Conservation (phyloP, 192 early-diverging fungal species). For the Phlyctochytrium bullatum region DNA sequence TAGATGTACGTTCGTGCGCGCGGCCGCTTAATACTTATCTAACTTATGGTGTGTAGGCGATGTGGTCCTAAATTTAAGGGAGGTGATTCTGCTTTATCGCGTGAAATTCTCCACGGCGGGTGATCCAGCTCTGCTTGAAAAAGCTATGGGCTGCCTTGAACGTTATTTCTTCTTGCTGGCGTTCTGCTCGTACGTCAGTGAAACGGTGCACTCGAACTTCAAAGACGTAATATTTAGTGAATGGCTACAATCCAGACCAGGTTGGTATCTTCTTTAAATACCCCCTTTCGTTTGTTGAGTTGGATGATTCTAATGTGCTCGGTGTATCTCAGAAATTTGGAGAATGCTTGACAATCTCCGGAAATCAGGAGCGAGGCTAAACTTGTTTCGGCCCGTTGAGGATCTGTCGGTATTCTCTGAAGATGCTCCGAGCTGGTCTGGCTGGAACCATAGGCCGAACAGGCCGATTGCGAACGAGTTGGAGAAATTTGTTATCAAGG, state of each 20-base stretch:
- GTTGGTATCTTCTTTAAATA: constrained; percentile 7
- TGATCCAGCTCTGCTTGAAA: constrained; percentile 30
- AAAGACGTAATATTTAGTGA: constrained; percentile 7
- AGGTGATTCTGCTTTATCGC: constrained; percentile 57
- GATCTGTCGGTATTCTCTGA: constrained; percentile 47
- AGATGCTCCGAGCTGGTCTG: constrained; percentile 1
- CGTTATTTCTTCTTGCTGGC: constrained; percentile 60
- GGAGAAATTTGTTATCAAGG: constrained; percentile 55
- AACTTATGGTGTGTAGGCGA: constrained; percentile 33
- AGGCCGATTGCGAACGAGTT: constrained; percentile 43
- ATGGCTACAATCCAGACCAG: constrained; percentile 35
- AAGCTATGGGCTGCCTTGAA: constrained; percentile 52
- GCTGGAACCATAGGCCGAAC: constrained; percentile 11
- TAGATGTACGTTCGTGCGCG: constrained; percentile 30
- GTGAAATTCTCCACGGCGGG: constrained; percentile 48
- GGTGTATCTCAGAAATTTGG: constrained; percentile 48
- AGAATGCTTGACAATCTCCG: constrained; percentile 53
- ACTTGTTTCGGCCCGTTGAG: constrained; percentile 57
- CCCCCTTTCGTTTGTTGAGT: no score
- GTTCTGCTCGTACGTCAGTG: constrained; percentile 52
- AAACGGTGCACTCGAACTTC: constrained; percentile 21
- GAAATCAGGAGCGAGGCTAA: constrained; percentile 37
- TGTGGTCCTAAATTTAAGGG: constrained; percentile 56
- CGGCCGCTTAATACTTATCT: no score
- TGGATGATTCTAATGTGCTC: no score